These are phyloP conservation scores for Mycena olivaceomarginata DNA, from an alignment of 768 basidiomycete species.

Conservation along the genomic window DNA sequence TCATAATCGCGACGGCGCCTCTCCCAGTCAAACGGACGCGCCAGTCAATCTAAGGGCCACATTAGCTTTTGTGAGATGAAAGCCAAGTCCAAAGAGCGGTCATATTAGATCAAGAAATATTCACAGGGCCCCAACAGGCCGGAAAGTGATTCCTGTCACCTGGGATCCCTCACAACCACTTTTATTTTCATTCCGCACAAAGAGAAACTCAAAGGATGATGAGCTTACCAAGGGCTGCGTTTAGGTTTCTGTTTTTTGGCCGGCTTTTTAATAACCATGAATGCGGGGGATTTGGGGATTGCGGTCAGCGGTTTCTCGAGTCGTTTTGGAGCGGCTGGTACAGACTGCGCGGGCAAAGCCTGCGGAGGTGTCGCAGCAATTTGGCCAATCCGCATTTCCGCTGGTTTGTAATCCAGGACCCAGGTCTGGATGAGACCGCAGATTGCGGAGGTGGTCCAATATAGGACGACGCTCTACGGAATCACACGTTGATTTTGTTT, in stretches of 20 bases:
- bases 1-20: neutral
- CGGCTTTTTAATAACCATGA: neutral
- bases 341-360: neutral
- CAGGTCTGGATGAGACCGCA: constrained; percentile 87
- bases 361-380: constrained; percentile 20
- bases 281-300: neutral
- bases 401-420: constrained; percentile 71
- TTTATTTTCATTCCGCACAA: constrained; percentile 78
- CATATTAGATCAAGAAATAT: constrained; percentile 96
- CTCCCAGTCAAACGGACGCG: neutral
- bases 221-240: constrained; percentile 41
- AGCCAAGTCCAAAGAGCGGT: constrained; percentile 56
- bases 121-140: constrained; percentile 70
- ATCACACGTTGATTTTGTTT: constrained; percentile 26
- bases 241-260: constrained; percentile 41
- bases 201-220: constrained; percentile 42
- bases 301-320: neutral
- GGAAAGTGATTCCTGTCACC: constrained; percentile 43
- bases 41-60: neutral
- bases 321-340: neutral
- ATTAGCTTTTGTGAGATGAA: constrained; percentile 15
- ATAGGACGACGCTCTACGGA: constrained; percentile 78
- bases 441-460: constrained; percentile 86
- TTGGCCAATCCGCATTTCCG: constrained; percentile 17
- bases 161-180: constrained; percentile 86